phyloP scores from a whole-genome alignment of 2,329 filamentous ascomycete genomes.

The Phaeosphaeria sp. region DNA sequence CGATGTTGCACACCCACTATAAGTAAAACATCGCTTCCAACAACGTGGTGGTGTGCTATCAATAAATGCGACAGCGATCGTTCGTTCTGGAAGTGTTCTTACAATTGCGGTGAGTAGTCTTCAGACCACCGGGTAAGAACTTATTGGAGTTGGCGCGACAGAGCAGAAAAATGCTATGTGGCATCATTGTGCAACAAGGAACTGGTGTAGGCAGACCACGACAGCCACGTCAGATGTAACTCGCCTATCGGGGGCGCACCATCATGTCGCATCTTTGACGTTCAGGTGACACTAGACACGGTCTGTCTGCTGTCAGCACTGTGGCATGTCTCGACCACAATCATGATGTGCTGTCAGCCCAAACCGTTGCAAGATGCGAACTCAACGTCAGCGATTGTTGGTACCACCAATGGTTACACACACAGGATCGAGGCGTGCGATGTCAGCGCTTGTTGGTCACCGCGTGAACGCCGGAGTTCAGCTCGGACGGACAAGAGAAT shows the following conservation, averaged over 20 bases:
- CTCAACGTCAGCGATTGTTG: conserved; percentile 1
- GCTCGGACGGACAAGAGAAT: conserved; percentile 1
- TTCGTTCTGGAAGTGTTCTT: conserved; percentile 5
- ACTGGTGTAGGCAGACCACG: neutral
- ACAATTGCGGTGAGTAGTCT: neutral
- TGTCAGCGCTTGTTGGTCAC: conserved; percentile 11
- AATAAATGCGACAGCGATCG: conserved; percentile 6
- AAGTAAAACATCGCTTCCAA: conserved; percentile 12
- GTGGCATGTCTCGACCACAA: neutral
- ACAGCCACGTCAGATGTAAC: neutral
- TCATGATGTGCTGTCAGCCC: neutral
- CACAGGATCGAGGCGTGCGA: neutral
- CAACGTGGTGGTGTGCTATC: conserved; percentile 5
- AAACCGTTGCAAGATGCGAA: neutral
- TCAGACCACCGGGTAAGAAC: neutral
- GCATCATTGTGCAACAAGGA: neutral
- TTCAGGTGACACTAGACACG: neutral
- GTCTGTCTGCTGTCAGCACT: neutral
- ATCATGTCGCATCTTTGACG: neutral
- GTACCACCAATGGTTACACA: conserved; percentile 1
- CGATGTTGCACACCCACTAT: conserved; percentile 3
- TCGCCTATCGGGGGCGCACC: neutral
- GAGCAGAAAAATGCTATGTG: neutral
- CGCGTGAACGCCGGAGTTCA: conserved; percentile 4
- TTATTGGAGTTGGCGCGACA: neutral